Evolutionary conservation across 202 grass and related monocot genomes (phyloP), one percentile per base, ranked within the genome.

Genomic region (Saccharum hybrid): DNA sequence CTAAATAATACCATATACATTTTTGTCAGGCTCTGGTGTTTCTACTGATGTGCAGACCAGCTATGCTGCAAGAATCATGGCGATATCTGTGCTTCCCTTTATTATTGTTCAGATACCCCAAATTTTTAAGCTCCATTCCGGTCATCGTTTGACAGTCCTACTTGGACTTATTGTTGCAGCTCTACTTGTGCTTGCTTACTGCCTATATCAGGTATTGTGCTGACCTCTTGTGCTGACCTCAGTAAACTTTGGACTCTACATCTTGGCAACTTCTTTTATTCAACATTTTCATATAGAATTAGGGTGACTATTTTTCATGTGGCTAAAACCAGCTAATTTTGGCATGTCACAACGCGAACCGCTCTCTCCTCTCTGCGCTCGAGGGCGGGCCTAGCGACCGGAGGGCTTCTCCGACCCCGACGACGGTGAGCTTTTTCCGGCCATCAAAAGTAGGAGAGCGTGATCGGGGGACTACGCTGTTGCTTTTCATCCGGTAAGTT

Each of bases 21-120:
- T 63, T 61, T 83, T 71, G 41, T 28, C 65, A 98, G 96, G 86
- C 1, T 92, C 91, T 89, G 96, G 91, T 71, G 89, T 96, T 89
- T 86, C 93, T 60, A 94, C 93, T 40, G 96, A 98, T 77, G 41
- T 86, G 71, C 87, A 86, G 75, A 98, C 96, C 41, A 96, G 91
- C 78, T 88, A 90, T 80, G 91, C 96, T 28, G 89, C 96, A 82
- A 88, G 91, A 72, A 98, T 98, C n/a, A 96, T 98, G 96, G 68
- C 40, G 4, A 59, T 98, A 88, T 98, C 96, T 76, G 46, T 98
- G 65, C 36, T 96, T 42, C 96, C 96, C 14, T 98, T 98, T 74
- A 85, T 98, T n/a, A 82, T 98, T 84, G 93, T 96, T 65, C 93
- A 98, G 74, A 73, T 98, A 52, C 96, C 93, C 0, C 72, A 82